A percentile compares a stretch with the other conserved stretches of the same genome.
Conservation (phyloP, 2,329 filamentous ascomycete genomes). For the Botrytis byssoidea region DNA sequence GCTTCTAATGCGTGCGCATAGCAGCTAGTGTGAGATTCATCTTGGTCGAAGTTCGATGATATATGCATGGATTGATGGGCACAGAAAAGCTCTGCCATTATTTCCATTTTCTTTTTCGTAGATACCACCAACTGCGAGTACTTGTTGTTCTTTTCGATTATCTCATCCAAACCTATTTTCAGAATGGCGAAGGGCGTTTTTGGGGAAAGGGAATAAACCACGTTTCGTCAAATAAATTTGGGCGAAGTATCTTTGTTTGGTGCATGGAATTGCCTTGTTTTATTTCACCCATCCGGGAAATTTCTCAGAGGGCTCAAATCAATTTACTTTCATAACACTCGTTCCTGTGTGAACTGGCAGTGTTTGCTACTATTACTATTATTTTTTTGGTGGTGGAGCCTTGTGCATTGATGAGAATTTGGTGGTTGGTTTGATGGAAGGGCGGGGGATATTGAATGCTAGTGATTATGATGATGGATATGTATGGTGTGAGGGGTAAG, state of each 20-base stretch:
- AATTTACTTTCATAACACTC: conserved; percentile 15
- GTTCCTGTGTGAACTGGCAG: conserved; percentile 11
- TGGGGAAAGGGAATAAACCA: conserved; percentile 14
- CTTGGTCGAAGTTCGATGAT: conserved; percentile 3
- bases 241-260: conserved; percentile 4
- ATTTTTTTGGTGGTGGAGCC: conserved; percentile 1
- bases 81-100: conserved; percentile 12
- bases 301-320: neutral
- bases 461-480: conserved; percentile 5
- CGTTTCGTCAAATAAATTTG: conserved; percentile 17
- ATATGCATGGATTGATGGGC: conserved; percentile 14
- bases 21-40: conserved; percentile 26
- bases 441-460: conserved; percentile 1
- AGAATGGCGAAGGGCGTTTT: conserved; percentile 20
- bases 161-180: conserved; percentile 17
- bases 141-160: conserved; percentile 18
- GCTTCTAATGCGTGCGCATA: conserved; percentile 41
- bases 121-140: conserved; percentile 23
- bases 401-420: conserved; percentile 1
- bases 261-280: conserved; percentile 20
- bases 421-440: conserved; percentile 9
- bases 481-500: neutral
- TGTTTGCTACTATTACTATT: conserved; percentile 23
- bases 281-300: neutral
- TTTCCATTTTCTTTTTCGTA: conserved; percentile 22